A percentile compares a stretch with the other conserved stretches of the same genome.
Conservation (phyloP, 108 stramenopile genomes). For the Skeletonema tropicum region DNA sequence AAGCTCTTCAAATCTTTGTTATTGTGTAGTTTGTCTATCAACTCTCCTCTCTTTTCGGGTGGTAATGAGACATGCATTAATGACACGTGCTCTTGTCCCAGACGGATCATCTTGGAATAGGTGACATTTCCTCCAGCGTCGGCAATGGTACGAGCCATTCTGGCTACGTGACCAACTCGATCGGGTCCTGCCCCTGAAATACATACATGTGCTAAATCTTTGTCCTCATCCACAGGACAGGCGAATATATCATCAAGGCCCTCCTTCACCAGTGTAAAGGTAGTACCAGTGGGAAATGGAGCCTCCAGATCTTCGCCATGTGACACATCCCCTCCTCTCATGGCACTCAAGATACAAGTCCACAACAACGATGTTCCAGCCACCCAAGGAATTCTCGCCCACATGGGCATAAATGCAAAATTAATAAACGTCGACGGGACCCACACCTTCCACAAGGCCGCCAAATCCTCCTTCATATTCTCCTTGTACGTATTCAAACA, state of each 20-base stretch:
- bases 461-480: slow-evolving; percentile 83
- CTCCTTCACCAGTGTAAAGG: slow-evolving; percentile 66
- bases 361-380: slow-evolving; percentile 83
- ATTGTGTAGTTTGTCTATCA: slow-evolving; percentile 44
- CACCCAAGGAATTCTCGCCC: slow-evolving; percentile 81
- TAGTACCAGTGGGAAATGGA: slow-evolving; percentile 73
- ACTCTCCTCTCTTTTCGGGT: slow-evolving; percentile 47
- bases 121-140: slow-evolving; percentile 84
- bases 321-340: slow-evolving; percentile 84
- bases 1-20: slow-evolving; percentile 50
- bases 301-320: slow-evolving; percentile 74
- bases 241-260: slow-evolving; percentile 71
- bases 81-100: slow-evolving; percentile 85
- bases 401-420: slow-evolving; percentile 95
- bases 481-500: slow-evolving; percentile 56
- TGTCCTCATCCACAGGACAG: slow-evolving; percentile 75
- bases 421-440: slow-evolving; percentile 82
- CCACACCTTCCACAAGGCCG: slow-evolving; percentile 89
- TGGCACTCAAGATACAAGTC: slow-evolving; percentile 85
- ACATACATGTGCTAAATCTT: slow-evolving; percentile 61
- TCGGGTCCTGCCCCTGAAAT: slow-evolving; percentile 81
- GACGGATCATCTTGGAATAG: slow-evolving; percentile 79
- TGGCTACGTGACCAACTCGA: slow-evolving; percentile 70
- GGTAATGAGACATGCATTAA: slow-evolving; percentile 83
- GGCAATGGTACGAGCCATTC: slow-evolving; percentile 63